Base-by-base conservation (phyloP, 176 grass and related monocot genomes). In the Guadua angustifolia region DNA sequence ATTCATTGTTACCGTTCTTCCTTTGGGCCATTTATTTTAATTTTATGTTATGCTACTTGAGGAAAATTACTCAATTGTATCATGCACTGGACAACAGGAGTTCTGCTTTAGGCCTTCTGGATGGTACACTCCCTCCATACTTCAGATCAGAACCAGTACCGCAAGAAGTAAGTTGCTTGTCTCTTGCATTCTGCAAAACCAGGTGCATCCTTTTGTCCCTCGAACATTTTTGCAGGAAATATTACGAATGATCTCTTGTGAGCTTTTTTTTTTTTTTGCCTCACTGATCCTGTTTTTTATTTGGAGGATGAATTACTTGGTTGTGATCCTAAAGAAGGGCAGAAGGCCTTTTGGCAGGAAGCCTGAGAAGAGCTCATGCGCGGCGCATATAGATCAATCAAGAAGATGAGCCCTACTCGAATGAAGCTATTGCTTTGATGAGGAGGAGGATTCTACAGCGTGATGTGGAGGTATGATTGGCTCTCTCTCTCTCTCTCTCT, bases 361-460 rank as follows among this genome's bases (percentile, higher is more conserved):
- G n/a, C n/a, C n/a, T n/a, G n/a, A n/a, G n/a, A n/a, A n/a, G n/a
- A n/a, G n/a, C n/a, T n/a, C n/a, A n/a, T n/a, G n/a, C n/a, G n/a
- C n/a, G n/a, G n/a, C n/a, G n/a, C n/a, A n/a, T n/a, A n/a, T n/a
- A n/a, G n/a, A n/a, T n/a, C n/a, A n/a, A n/a, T n/a, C n/a, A n/a
- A n/a, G n/a, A 83, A 80, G 90, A 90, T 38, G 93, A 95, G 74
- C 93, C 96, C 33, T 94, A 90, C 87, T 94, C 96, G 62, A 88
- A 89, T 73, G 96, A 95, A 86, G 91, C 96, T 62, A 95, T 99
- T 99, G 89, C 96, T 61, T 94, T 99, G 78, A 99, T 95, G 91
- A 95, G 96, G 85, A 91, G 93, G 53, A 95, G 86, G 76, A 84
- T 99, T 66, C 72, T 99, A 26, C 96, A 99, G 44, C 91, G 90